Evolutionary conservation across 2,329 filamentous ascomycete species (phyloP), one percentile per base, ranked within the genome.

Genomic region (Verruconis gallopava): DNA sequence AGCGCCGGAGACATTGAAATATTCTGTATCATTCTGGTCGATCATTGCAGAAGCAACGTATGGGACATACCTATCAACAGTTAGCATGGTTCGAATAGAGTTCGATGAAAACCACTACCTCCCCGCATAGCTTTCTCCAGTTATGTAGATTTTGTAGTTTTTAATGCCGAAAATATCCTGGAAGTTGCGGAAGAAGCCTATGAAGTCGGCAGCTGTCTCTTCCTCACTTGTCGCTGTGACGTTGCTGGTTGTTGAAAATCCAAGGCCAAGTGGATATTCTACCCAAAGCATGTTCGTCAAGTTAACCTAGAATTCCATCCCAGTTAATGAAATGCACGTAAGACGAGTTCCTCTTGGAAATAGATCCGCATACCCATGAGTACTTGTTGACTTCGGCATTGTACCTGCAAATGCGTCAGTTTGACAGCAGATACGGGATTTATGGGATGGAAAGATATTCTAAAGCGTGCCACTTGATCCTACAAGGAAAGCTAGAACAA

Each of bases 21-120:
- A 38, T 14, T 47, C 32, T 4, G 39, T 60, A 46, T 69, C 58
- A 28, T 65, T 44, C 20, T 41, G 28, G 18, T 50, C 46, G n/a
- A 51, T 40, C 42, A 51, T 47, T 19, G 44, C 47, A 25, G 36
- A 46, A 22, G 47, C 40, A 14, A 51, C 47, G 21, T 49, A 50
- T 15, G 49, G 49, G 2, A 50, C 47, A 37, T 51, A 50, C n/a
- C 47, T 37, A n/a, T n/a, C n/a, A n/a, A n/a, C n/a, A n/a, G n/a
- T n/a, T n/a, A n/a, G n/a, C n/a, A n/a, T n/a, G n/a, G n/a, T n/a
- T n/a, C n/a, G n/a, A n/a, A n/a, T n/a, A n/a, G n/a, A n/a, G n/a
- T n/a, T n/a, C n/a, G n/a, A n/a, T n/a, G n/a, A n/a, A n/a, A n/a
- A n/a, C n/a, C n/a, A n/a, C n/a, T n/a, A n/a, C n/a, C n/a, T n/a